Percentiles rank a stretch among this genome's conserved stretches.
Evolutionary conservation across 192 early-diverging fungal species (phyloP).

Genomic region (Gryganskiella cystojenkinii): DNA sequence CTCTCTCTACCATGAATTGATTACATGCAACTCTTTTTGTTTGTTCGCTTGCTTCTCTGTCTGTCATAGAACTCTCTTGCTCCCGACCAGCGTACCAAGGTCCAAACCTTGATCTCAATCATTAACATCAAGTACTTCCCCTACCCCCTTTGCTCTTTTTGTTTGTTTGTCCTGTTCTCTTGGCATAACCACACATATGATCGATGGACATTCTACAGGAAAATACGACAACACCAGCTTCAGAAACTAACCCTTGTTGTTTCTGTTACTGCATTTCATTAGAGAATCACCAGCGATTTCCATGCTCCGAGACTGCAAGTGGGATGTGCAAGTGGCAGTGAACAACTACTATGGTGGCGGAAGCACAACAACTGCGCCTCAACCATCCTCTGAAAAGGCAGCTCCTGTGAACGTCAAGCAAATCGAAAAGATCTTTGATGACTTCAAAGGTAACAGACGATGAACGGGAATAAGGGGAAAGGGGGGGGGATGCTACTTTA

Average conservation of each 20-base stretch:
- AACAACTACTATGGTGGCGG: slow-evolving; percentile 66
- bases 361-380: slow-evolving; percentile 14
- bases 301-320: slow-evolving; percentile 66
- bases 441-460: slow-evolving; percentile 72
- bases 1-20: too few species aligned
- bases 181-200: not conserved
- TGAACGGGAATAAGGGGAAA: too few species aligned
- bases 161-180: not conserved
- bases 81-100: slow-evolving; percentile 41
- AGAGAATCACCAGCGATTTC: slow-evolving; percentile 67
- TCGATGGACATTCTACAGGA: too few species aligned
- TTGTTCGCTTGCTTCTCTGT: too few species aligned
- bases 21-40: too few species aligned
- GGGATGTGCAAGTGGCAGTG: slow-evolving; percentile 76
- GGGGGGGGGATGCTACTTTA: not conserved
- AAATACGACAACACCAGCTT: not conserved
- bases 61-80: slow-evolving; percentile 21
- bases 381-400: not conserved
- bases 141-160: not conserved
- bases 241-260: too few species aligned
- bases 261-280: not conserved
- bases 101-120: slow-evolving; percentile 43
- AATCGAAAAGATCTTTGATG: slow-evolving; percentile 72
- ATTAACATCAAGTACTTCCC: slow-evolving; percentile 36
- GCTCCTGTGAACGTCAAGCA: slow-evolving; percentile 48